A percentile compares a stretch with the other conserved stretches of the same genome.
Conservation (phyloP, 805 yeast species). For the Debaryomyces tyrocola region DNA sequence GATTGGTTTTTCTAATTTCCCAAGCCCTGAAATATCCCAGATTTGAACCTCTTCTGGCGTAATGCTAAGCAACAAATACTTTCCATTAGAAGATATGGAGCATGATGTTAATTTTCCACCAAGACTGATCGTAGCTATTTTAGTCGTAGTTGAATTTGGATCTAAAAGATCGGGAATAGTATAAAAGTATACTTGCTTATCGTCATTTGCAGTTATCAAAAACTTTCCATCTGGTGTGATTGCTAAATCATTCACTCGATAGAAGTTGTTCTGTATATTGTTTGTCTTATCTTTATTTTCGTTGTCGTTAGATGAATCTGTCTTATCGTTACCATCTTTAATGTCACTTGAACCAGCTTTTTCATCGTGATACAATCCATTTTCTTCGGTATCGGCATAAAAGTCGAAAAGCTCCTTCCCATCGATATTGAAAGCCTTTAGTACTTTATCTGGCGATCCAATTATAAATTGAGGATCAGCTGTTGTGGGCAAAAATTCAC, state of each 20-base stretch:
- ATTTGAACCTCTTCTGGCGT: conserved; percentile 76
- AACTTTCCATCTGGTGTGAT: conserved; percentile 63
- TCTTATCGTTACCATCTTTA: conserved; percentile 2
- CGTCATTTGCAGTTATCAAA: conserved; percentile 65
- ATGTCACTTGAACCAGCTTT: conserved; percentile 12
- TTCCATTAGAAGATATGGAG: conserved; percentile 53
- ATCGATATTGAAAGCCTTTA: conserved; percentile 38
- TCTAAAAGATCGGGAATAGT: conserved; percentile 42
- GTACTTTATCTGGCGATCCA: conserved; percentile 73
- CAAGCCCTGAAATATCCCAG: conserved; percentile 62
- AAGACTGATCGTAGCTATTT: conserved; percentile 48
- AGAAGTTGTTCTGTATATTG: conserved; percentile 25
- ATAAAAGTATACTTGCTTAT: conserved; percentile 60
- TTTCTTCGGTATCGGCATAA: conserved; percentile 33
- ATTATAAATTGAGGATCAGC: conserved; percentile 52
- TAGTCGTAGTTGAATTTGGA: conserved; percentile 32
- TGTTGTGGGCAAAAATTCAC: conserved; percentile 64
- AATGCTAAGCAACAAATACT: conserved; percentile 58
- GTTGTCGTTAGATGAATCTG: not conserved
- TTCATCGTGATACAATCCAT: conserved; percentile 9
- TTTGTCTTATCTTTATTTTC: conserved; percentile 1
- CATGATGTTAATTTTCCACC: conserved; percentile 66
- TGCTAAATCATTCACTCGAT: conserved; percentile 66
- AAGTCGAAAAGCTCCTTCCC: conserved; percentile 45
- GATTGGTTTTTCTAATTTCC: conserved; percentile 36